Evolutionary conservation across 2,329 filamentous ascomycete genomes (phyloP), one percentile per base, ranked within the genome.

Genomic region (Verticillium klebahnii): DNA sequence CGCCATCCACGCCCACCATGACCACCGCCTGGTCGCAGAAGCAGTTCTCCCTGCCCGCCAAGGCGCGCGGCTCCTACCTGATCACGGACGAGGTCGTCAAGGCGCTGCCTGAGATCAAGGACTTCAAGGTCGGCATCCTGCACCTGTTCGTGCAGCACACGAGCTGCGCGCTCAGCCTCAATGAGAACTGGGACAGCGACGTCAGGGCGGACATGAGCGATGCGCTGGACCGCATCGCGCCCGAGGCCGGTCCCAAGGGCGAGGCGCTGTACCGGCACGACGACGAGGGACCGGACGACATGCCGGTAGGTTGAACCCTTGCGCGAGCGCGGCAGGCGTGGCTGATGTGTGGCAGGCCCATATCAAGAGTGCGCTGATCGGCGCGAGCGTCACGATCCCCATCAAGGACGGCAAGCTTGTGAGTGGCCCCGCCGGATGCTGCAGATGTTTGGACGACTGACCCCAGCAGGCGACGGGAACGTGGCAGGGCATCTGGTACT

Each of bases 111-210:
- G 93, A 97, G 77, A 85, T 98, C 66, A 82, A 82, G 63, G 75
- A 85, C 67, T 97, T 96, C 84, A 94, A 94, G 74, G 86, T 95
- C 68, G 93, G 93, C 55, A 78, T 96, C 64, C 79, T 98, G 65
- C 88, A 97, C 74, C 83, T 99, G 56, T 99, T 98, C 75, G 84
- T 98, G 60, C 94, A 99, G 78, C 95, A 99, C 78, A 99, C 95
- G 5, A 92, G 88, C 71, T 97, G 93, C 77, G 95, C 91, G 14
- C 82, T 99, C 60, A 91, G 87, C 63, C 79, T 99, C 69, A 99
- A 99, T 73, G 95, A 99, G 83, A 98, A 98, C 78, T 89, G 85
- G 72, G 92, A 94, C 71, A 72, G 74, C 56, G 92, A 96, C 77
- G 95, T 99, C n/a, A 85, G 93, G 62, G 85, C 84, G 50, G 93